Percentiles rank a stretch among this genome's conserved stretches.
phyloP scores from a whole-genome alignment of 768 basidiomycete species.

The Mycena vitilis region DNA sequence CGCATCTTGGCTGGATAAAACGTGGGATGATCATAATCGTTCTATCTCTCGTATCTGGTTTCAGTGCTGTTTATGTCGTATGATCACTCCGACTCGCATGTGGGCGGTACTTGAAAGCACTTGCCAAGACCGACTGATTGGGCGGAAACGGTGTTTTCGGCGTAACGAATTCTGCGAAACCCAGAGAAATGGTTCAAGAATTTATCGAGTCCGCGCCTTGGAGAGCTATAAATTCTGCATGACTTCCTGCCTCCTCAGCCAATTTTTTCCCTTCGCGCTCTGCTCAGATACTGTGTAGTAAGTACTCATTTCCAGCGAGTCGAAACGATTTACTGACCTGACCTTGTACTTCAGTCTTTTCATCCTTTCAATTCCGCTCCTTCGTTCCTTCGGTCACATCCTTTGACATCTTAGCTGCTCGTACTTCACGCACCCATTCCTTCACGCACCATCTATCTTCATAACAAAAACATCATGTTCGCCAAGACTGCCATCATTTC shows the following conservation, averaged over 20 bases:
- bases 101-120: too few relatives aligned
- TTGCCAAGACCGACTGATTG: too few relatives aligned
- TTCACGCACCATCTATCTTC: constrained; percentile 5
- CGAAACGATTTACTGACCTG: not conserved
- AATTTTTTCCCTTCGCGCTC: constrained; percentile 20
- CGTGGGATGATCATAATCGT: too few relatives aligned
- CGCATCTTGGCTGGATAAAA: too few relatives aligned
- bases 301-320: not conserved
- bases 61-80: too few relatives aligned
- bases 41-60: too few relatives aligned
- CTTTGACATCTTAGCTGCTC: constrained; percentile 26
- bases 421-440: constrained; percentile 12
- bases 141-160: too few relatives aligned
- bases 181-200: too few relatives aligned
- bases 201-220: too few relatives aligned
- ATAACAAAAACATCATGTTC: constrained; percentile 11
- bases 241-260: constrained; percentile 5
- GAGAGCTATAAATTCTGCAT: too few relatives aligned
- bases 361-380: constrained; percentile 6
- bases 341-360: constrained; percentile 16
- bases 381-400: constrained; percentile 25
- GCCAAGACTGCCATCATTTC: constrained; percentile 26
- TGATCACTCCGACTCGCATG: too few relatives aligned
- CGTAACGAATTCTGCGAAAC: too few relatives aligned
- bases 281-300: constrained; percentile 32